Base-by-base conservation (phyloP, 2,329 filamentous ascomycete species). In the Sporothrix pallida region DNA sequence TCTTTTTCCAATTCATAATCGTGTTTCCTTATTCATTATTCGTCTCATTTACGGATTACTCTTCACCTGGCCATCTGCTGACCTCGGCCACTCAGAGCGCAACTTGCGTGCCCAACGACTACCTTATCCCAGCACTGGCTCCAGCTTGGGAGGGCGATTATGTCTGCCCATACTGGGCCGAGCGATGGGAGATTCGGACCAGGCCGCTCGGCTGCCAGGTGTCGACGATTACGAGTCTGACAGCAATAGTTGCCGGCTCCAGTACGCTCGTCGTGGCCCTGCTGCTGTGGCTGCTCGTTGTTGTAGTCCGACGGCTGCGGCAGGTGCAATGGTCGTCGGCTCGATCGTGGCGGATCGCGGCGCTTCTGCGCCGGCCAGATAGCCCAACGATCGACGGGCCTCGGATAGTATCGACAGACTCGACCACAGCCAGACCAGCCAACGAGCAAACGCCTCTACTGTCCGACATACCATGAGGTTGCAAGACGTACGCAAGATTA, bases 71-170 rank as follows among this genome's bases (percentile, higher is more conserved):
- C 31, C 31, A 37, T 7, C 7, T 37, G 31, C 31, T 37, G 31
- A 37, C 31, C 31, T 37, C 7, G 2, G 31, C 17, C 26, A 48
- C 54, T 54, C 73, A 88, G 86, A 86, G 86, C 4, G 86, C 84
- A 79, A 84, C 85, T 0, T 89, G 87, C 78, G 84, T 89, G 1
- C 87, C 87, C 26, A 88, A 88, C 75, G 79, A 81, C 17, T 79
- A 84, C 73, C 72, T 75, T 0, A 78, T 87, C 10, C 85, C 83
- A 0, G 77, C 87, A 44, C 80, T 89, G 17, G 86, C 86, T 1
- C 87, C 87, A 1, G 83, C 85, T 2, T 85, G 82, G 77, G 81
- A 88, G 73, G 72, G 72, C 58, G 80, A 84, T 56, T 79, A 85
- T 69, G 81, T 88, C 10, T 89, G 87, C 75, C 88, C 87, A 7